These are phyloP conservation scores for Raffaelea deltoideospora DNA, from an alignment of 2,329 filamentous ascomycete species.

Conservation along the genomic window DNA sequence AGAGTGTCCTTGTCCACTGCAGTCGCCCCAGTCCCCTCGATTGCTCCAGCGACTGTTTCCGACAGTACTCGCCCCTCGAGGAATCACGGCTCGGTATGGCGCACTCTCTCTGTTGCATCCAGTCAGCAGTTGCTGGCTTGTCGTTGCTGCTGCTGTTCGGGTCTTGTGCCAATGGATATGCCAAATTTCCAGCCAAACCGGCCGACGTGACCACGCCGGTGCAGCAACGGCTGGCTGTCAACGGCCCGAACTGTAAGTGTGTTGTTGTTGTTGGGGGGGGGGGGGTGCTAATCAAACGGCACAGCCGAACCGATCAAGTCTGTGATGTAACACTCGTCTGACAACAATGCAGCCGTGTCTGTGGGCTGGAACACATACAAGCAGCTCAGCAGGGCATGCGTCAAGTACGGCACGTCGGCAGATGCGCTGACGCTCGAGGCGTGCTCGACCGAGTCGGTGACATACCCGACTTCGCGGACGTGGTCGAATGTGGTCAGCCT, in stretches of 20 bases:
- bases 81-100: too few relatives aligned
- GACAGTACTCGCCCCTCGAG: too few relatives aligned
- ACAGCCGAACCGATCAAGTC: neutral
- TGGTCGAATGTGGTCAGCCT: conserved; percentile 34
- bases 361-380: conserved; percentile 43
- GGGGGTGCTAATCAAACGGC: too few relatives aligned
- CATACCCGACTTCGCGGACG: conserved; percentile 38
- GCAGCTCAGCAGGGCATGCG: conserved; percentile 28
- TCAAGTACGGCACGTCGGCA: conserved; percentile 32
- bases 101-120: too few relatives aligned
- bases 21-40: too few relatives aligned
- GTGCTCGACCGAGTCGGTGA: conserved; percentile 27
- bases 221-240: conserved; percentile 37
- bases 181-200: conserved; percentile 29
- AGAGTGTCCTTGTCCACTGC: too few relatives aligned
- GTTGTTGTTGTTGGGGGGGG: neutral
- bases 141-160: neutral
- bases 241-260: conserved; percentile 28
- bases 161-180: neutral
- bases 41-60: too few relatives aligned
- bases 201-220: conserved; percentile 34
- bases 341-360: conserved; percentile 25
- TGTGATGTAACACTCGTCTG: too few relatives aligned
- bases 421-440: conserved; percentile 19
- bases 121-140: too few relatives aligned